Evolutionary conservation across 805 yeast genomes (phyloP).

Genomic region (Grigorovia transvaalensis): DNA sequence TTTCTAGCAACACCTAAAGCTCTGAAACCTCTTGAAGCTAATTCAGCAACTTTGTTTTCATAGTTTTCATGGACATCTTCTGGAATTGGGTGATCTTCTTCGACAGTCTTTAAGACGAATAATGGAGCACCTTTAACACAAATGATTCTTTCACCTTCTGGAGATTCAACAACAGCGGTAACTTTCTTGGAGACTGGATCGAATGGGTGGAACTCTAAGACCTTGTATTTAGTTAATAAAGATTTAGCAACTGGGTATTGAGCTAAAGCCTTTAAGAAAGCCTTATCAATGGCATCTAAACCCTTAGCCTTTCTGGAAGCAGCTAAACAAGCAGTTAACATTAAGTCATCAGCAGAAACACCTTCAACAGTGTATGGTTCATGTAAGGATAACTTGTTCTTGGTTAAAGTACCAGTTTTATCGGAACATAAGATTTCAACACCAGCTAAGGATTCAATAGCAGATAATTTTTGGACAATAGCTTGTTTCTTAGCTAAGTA

Average conservation of each 20-base stretch:
- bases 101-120: constrained; percentile 92
- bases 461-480: constrained; percentile 92
- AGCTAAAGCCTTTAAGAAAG: constrained; percentile 85
- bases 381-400: constrained; percentile 89
- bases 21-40: constrained; percentile 97
- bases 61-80: constrained; percentile 89
- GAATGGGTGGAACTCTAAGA: constrained; percentile 91
- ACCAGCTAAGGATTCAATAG: constrained; percentile 95
- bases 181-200: constrained; percentile 97
- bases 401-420: constrained; percentile 96
- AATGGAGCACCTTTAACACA: constrained; percentile 99
- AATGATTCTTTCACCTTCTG: constrained; percentile 87
- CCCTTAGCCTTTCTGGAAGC: constrained; percentile 98
- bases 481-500: constrained; percentile 96
- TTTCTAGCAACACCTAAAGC: constrained; percentile 97
- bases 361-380: constrained; percentile 98
- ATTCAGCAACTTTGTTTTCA: constrained; percentile 95
- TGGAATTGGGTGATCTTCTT: constrained; percentile 93
- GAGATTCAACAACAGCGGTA: constrained; percentile 89
- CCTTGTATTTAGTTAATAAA: constrained; percentile 89
- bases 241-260: constrained; percentile 85
- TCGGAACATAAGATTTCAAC: constrained; percentile 96
- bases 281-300: constrained; percentile 94
- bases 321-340: constrained; percentile 96
- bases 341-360: constrained; percentile 89